These are phyloP conservation scores for Monilinia fructicola DNA, from an alignment of 2,329 filamentous ascomycete species.

Conservation along the genomic window DNA sequence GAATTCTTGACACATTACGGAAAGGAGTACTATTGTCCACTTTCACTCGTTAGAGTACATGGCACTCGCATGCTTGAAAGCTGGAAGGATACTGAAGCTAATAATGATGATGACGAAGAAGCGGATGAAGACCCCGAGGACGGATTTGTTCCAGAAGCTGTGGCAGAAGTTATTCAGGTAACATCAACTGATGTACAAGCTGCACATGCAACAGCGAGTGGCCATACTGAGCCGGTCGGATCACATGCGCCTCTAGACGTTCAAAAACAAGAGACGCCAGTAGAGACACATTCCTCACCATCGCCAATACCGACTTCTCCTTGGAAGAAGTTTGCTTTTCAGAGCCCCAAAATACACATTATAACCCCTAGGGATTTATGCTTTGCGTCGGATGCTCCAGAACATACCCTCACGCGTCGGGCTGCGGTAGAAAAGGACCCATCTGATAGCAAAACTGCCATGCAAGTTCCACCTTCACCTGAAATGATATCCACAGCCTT, in stretches of 20 bases:
- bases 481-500: conserved; percentile 21
- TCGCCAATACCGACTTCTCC: conserved; percentile 5
- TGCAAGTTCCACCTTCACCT: conserved; percentile 19
- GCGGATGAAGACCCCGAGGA: conserved; percentile 30
- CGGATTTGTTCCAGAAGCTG: conserved; percentile 41
- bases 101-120: conserved; percentile 56
- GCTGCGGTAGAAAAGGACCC: conserved; percentile 8
- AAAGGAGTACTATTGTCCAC: conserved; percentile 93
- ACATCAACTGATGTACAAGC: conserved; percentile 26
- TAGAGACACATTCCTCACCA: background rate
- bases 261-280: conserved; percentile 4
- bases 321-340: conserved; percentile 6
- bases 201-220: conserved; percentile 1
- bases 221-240: conserved; percentile 12
- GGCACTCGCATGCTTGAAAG: conserved; percentile 93
- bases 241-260: background rate
- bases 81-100: conserved; percentile 77
- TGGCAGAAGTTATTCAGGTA: conserved; percentile 37
- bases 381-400: conserved; percentile 21
- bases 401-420: conserved; percentile 9
- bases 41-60: conserved; percentile 88
- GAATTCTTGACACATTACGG: conserved; percentile 94
- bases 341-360: background rate
- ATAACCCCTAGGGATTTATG: conserved; percentile 4
- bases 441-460: background rate